Evolutionary conservation across 345 rosid genomes (phyloP).

Genomic region (Salix viminalis): DNA sequence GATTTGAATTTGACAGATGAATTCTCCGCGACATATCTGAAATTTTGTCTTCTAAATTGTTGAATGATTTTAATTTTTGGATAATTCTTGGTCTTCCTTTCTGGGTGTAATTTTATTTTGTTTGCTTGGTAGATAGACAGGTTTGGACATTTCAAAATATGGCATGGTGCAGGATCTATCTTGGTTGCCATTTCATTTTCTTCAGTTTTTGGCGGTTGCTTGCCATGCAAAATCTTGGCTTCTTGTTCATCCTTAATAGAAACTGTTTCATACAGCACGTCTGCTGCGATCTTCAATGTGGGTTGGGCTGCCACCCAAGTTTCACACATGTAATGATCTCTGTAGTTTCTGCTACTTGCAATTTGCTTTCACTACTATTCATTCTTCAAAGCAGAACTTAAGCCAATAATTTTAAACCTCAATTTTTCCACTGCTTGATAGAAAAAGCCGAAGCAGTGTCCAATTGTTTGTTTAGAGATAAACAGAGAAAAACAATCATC

Average conservation of each 20-base stretch:
- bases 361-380: constrained; percentile 4
- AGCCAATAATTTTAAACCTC: not conserved
- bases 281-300: constrained; percentile 86
- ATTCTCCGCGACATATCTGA: not conserved
- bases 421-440: not conserved
- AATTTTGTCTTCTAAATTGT: not conserved
- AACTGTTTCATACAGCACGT: constrained; percentile 72
- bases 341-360: not conserved
- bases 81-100: not conserved
- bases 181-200: constrained; percentile 90
- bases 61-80: not conserved
- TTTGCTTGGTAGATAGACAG: constrained; percentile 72
- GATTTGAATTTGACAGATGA: not conserved
- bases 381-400: not conserved
- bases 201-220: constrained; percentile 89
- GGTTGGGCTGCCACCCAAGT: constrained; percentile 99
- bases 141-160: constrained; percentile 91
- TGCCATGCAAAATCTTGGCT: constrained; percentile 64
- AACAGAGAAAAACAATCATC: not conserved
- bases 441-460: not conserved
- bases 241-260: constrained; percentile 41
- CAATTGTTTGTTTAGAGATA: not conserved
- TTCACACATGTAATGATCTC: constrained; percentile 77
- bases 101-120: not conserved
- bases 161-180: constrained; percentile 92